Evolutionary conservation across 2,329 filamentous ascomycete species (phyloP).

Genomic region (Arthrobotrys musiformis): DNA sequence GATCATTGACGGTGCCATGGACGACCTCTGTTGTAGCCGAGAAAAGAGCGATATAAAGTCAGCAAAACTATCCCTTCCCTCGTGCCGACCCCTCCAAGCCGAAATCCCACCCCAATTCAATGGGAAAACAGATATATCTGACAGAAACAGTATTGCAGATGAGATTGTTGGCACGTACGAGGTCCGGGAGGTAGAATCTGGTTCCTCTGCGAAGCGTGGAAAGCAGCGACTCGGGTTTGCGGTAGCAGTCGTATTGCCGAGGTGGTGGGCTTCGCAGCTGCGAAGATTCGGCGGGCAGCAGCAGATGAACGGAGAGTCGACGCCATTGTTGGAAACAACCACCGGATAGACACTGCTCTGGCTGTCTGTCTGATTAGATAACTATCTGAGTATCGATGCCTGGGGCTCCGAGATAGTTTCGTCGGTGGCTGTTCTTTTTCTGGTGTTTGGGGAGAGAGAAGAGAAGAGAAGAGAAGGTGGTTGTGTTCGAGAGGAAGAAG

Average conservation of each 20-base stretch:
- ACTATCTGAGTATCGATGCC: background rate
- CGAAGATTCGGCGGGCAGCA: constrained; percentile 34
- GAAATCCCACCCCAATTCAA: too few species aligned
- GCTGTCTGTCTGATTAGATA: too few species aligned
- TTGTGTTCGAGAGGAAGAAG: constrained; percentile 26
- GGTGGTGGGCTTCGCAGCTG: constrained; percentile 48
- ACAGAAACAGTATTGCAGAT: constrained; percentile 69
- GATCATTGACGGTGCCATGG: constrained; percentile 76
- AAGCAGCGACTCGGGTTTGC: constrained; percentile 74
- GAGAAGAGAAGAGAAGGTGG: background rate
- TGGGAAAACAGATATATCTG: background rate
- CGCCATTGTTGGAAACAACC: constrained; percentile 24
- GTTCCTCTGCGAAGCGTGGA: constrained; percentile 83
- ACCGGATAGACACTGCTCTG: background rate
- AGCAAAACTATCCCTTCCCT: constrained; percentile 5
- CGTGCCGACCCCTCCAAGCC: background rate
- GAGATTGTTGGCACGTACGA: constrained; percentile 71
- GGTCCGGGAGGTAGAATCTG: constrained; percentile 84
- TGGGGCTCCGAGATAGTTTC: background rate
- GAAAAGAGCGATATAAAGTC: background rate
- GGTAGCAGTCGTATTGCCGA: constrained; percentile 54
- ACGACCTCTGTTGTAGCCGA: constrained; percentile 38
- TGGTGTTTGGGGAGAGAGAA: background rate
- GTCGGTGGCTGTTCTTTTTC: background rate
- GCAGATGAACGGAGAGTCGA: constrained; percentile 44